Conservation (phyloP, 2,329 filamentous ascomycete species). For the Cercospora janseana region DNA sequence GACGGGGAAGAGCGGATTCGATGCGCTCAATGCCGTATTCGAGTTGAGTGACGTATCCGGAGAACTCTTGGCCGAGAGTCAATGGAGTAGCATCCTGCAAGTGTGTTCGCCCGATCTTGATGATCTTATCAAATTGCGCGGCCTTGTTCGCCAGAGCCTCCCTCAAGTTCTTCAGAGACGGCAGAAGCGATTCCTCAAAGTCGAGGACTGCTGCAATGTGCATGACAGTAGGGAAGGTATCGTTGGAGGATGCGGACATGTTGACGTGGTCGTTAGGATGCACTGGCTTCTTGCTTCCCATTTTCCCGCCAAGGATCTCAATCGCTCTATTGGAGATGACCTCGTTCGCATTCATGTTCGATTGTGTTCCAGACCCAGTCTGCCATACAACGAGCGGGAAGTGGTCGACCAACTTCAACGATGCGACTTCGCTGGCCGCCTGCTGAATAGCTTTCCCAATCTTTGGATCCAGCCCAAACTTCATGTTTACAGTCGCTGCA, state of each 20-base stretch:
- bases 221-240: slow-evolving; percentile 99
- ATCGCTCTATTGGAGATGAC: slow-evolving; percentile 99
- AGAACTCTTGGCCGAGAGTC: slow-evolving; percentile 96
- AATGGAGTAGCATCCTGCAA: slow-evolving; percentile 95
- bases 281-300: slow-evolving; percentile 96
- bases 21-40: slow-evolving; percentile 87
- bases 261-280: slow-evolving; percentile 99
- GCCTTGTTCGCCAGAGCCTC: slow-evolving; percentile 84
- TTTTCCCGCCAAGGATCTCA: slow-evolving; percentile 89
- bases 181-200: slow-evolving; percentile 80
- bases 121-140: slow-evolving; percentile 86
- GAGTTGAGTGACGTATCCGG: slow-evolving; percentile 92
- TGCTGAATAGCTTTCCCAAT: slow-evolving; percentile 90
- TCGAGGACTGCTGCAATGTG: slow-evolving; percentile 97
- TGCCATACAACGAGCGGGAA: slow-evolving; percentile 99
- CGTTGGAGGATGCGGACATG: slow-evolving; percentile 97
- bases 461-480: slow-evolving; percentile 87
- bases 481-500: slow-evolving; percentile 92
- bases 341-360: slow-evolving; percentile 99
- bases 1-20: slow-evolving; percentile 75
- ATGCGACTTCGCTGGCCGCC: slow-evolving; percentile 88
- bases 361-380: slow-evolving; percentile 96
- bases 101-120: slow-evolving; percentile 98
- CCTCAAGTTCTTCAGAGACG: slow-evolving; percentile 76
- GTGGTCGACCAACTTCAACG: slow-evolving; percentile 90